Conservation (phyloP, 495 filamentous ascomycete species). For the Lasiosphaeriaceae sp. region DNA sequence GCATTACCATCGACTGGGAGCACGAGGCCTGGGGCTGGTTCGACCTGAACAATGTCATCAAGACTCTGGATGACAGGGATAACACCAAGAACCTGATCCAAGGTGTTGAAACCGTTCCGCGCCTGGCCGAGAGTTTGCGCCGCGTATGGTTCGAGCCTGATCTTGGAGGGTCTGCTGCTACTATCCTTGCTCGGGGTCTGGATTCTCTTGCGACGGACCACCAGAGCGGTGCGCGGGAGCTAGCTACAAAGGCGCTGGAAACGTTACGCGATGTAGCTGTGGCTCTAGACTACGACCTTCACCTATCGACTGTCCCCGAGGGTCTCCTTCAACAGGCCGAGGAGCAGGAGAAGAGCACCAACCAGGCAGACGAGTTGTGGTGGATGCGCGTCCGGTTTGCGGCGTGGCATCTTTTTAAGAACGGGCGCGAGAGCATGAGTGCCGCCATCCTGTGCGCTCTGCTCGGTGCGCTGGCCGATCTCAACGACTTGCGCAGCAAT, state of each 20-base stretch:
- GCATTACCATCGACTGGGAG: constrained; percentile 60
- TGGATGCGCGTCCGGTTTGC: constrained; percentile 53
- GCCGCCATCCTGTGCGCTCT: constrained; percentile 53
- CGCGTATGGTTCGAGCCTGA: constrained; percentile 55
- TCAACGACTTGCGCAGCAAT: constrained; percentile 18
- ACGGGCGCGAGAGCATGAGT: constrained; percentile 61
- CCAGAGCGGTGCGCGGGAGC: constrained; percentile 52
- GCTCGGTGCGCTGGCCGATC: constrained; percentile 37
- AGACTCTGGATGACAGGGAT: too few species aligned
- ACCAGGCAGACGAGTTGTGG: constrained; percentile 31
- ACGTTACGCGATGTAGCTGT: constrained; percentile 42
- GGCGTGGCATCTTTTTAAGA: constrained; percentile 62
- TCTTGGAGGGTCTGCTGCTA: constrained; percentile 36
- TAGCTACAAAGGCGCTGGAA: constrained; percentile 47
- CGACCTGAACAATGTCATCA: constrained; percentile 42
- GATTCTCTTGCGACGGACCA: constrained; percentile 47
- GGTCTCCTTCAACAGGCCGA: too few species aligned
- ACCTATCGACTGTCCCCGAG: not conserved
- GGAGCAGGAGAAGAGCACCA: too few species aligned
- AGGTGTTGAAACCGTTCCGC: constrained; percentile 50
- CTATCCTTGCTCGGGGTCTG: constrained; percentile 43
- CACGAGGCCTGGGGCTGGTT: constrained; percentile 57
- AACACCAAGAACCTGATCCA: constrained; percentile 23
- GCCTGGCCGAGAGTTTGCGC: constrained; percentile 50
- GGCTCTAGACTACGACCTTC: constrained; percentile 11